Base-by-base conservation (phyloP, 345 rosid genomes). In the Lepidium aucheri region DNA sequence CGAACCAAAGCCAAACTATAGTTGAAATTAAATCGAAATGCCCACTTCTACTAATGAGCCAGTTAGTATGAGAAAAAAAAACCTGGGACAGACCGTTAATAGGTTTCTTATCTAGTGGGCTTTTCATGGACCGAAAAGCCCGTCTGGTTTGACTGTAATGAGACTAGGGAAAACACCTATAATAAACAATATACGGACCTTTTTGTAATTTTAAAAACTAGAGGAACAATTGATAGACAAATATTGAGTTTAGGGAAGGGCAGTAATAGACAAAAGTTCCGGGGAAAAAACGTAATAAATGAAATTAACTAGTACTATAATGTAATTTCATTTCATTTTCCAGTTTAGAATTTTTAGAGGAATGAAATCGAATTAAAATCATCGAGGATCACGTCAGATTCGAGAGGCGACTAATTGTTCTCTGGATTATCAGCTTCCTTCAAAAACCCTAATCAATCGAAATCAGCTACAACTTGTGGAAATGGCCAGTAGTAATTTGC, bases 401-500 rank as follows among this genome's bases (percentile, higher is more conserved):
- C 45, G 36, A 53, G 41, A 26, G 64, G 56, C 43, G 66, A 63
- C 64, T 8, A 42, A 32, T 65, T 63, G 24, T 36, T 43, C 14
- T 43, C 14, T 70, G 33, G 39, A 60, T 60, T 50, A 41, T 60
- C 53, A 49, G 36, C 56, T 10, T 22, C 39, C 41, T 40, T 20
- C 34, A 70, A 39, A 63, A 49, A 47, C 76, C 70, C 60, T 47
- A 72, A 56, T 63, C 75, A 55, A 53, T 71, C 51, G 26, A 3
- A 46, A 28, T 9, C 51, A 0, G 8, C 38, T 16, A 49, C 22
- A 8, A 3, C 6, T 22, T 14, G 45, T 69, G 30, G 30, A 26
- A 69, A 85, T 94, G 99, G 97, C 99, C 6, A 90, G 83, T 81
- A 86, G 92, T 74, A 94, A 86, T 82, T 91, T 94, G 8, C 97